These are phyloP conservation scores for Pythium sukuiense DNA, from an alignment of 352 stramenopile species.

Conservation along the genomic window DNA sequence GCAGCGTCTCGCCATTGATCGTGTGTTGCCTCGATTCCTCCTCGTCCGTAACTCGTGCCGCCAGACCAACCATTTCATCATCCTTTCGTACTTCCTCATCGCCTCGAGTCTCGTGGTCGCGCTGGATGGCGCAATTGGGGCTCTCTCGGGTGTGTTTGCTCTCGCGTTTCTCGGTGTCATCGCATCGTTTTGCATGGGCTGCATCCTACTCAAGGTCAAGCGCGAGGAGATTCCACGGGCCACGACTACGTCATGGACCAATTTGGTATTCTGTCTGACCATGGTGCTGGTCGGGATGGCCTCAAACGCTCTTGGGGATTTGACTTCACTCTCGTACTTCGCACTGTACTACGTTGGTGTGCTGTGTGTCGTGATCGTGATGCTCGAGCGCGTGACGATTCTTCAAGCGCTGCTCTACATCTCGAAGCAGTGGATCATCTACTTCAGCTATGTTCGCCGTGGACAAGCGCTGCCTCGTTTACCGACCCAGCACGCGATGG, in stretches of 20 bases:
- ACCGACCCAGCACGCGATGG: constrained; percentile 5
- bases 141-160: constrained; percentile 84
- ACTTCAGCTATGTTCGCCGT: constrained; percentile 12
- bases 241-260: constrained; percentile 64
- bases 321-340: constrained; percentile 48
- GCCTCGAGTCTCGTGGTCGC: constrained; percentile 71
- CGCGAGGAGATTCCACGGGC: constrained; percentile 73
- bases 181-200: constrained; percentile 77
- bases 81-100: constrained; percentile 75
- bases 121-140: constrained; percentile 74
- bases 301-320: constrained; percentile 51
- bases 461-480: constrained; percentile 3
- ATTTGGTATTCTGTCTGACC: constrained; percentile 45
- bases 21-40: constrained; percentile 59
- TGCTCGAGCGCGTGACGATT: constrained; percentile 62
- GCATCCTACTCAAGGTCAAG: constrained; percentile 86
- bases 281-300: constrained; percentile 55
- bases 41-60: constrained; percentile 64
- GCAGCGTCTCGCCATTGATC: constrained; percentile 80
- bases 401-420: constrained; percentile 53
- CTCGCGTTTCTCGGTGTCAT: constrained; percentile 88
- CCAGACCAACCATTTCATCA: constrained; percentile 80
- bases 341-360: constrained; percentile 59
- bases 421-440: constrained; percentile 38
- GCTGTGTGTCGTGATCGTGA: constrained; percentile 50